Evolutionary conservation across 495 filamentous ascomycete genomes (phyloP), one percentile per base, ranked within the genome.

Genomic region (Entonaema liquescens): DNA sequence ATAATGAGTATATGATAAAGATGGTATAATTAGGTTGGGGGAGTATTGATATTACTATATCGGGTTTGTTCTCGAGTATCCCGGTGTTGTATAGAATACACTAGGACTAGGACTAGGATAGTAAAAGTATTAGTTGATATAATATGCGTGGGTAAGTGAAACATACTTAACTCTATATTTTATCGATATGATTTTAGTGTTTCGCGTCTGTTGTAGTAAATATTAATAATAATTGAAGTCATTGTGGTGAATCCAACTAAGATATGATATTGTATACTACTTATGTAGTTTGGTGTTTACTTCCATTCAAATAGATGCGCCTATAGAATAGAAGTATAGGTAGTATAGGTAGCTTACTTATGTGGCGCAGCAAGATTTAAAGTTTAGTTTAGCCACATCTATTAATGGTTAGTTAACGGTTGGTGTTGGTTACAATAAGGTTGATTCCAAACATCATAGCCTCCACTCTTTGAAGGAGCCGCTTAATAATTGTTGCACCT

Each of bases 351-450:
- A 2, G 38, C 38, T 40, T 40, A 40, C 23, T 23, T n/a, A n/a
- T 53, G 50, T 53, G 50, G 50, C 50, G 50, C 50, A 53, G 50
- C 1, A 53, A 29, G n/a, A 17, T 28, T 21, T 23, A 47, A 47
- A 23, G 9, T 12, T 47, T 23, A 5, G n/a, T 9, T 9, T 33
- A 47, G 42, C 42, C 42, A 47, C 42, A 47, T 47, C 42, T 23
- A 5, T 19, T 44, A 44, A 15, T 40, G 15, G 8, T 9, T 21
- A 19, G 8, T 11, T 21, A n/a, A n/a, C n/a, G n/a, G n/a, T n/a
- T n/a, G n/a, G n/a, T 9, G 7, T 44, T 17, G n/a, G 38, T 17
- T 42, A 17, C 17, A 17, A 40, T 5, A 15, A 40, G 36, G 13
- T n/a, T 40, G 38, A 7, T 42, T 42, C 17, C 12, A 23, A 13